These are phyloP conservation scores for Trichosporon sp. DNA, from an alignment of 1,284 basidiomycete genomes.

Conservation along the genomic window DNA sequence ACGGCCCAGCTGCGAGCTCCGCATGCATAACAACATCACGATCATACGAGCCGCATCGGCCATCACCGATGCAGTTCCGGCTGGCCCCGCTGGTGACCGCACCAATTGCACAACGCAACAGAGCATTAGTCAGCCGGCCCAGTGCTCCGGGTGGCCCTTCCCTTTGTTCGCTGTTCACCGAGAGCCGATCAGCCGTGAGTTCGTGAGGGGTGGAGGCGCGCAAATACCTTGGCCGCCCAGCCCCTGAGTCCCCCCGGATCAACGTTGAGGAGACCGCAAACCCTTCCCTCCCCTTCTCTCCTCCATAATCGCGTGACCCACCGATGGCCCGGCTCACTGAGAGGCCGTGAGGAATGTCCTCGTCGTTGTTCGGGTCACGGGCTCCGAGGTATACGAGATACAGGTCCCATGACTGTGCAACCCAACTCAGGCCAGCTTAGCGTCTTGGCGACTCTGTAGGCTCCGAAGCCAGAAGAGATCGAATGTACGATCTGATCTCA, in stretches of 20 bases:
- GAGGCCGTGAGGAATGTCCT: not conserved
- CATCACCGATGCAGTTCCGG: not conserved
- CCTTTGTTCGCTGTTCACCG: not conserved
- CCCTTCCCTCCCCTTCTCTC: not conserved
- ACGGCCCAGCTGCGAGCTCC: not conserved
- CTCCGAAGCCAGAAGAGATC: slow-evolving; percentile 4
- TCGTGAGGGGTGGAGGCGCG: too few relatives aligned
- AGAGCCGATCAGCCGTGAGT: not conserved
- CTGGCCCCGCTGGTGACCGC: not conserved
- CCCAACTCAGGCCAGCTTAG: not conserved
- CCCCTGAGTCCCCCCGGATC: slow-evolving; percentile 3
- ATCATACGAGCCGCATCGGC: not conserved
- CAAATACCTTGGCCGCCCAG: not conserved
- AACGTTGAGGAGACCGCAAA: not conserved
- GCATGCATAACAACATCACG: not conserved
- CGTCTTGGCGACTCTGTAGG: not conserved
- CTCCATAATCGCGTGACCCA: not conserved
- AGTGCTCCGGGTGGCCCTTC: not conserved
- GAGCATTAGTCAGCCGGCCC: slow-evolving; percentile 6
- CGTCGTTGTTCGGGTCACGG: not conserved
- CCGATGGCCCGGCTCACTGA: not conserved
- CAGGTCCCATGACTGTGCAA: not conserved
- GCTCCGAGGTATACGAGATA: not conserved
- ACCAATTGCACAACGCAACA: not conserved
- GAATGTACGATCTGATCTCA: not conserved